These are phyloP conservation scores for Sistotremastrum niveocremeum DNA, from an alignment of 768 basidiomycete genomes.

Conservation along the genomic window DNA sequence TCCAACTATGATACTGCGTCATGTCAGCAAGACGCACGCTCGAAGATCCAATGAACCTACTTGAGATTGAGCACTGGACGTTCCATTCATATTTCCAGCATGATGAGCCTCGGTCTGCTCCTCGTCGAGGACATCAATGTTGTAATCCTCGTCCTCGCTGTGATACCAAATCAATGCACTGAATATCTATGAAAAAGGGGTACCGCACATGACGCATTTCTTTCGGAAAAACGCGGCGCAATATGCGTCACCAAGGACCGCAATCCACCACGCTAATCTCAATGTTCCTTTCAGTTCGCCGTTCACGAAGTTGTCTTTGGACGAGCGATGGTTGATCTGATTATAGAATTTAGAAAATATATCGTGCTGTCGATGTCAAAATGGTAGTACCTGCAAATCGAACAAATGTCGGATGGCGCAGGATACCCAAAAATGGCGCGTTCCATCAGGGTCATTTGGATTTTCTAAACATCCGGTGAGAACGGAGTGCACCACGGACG, in stretches of 20 bases:
- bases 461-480: conserved; percentile 35
- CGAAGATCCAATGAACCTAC: conserved; percentile 39
- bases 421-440: conserved; percentile 72
- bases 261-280: conserved; percentile 93
- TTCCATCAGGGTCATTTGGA: conserved; percentile 60
- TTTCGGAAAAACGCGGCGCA: conserved; percentile 72
- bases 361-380: conserved; percentile 5
- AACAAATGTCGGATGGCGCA: conserved; percentile 67
- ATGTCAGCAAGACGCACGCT: conserved; percentile 33
- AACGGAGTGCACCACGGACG: conserved; percentile 1
- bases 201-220: conserved; percentile 57
- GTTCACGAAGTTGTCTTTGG: conserved; percentile 59
- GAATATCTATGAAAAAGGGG: background rate
- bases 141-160: conserved; percentile 76
- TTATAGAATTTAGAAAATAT: conserved; percentile 1
- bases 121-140: conserved; percentile 76
- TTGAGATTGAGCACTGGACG: conserved; percentile 18
- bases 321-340: conserved; percentile 77
- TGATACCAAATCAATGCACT: conserved; percentile 13
- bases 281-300: conserved; percentile 68
- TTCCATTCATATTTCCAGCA: conserved; percentile 26
- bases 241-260: conserved; percentile 74
- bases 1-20: conserved; percentile 49
- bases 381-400: conserved; percentile 45
- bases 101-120: conserved; percentile 31